Evolutionary conservation across 2,329 filamentous ascomycete genomes (phyloP).

Genomic region (Cercospora citrullina): DNA sequence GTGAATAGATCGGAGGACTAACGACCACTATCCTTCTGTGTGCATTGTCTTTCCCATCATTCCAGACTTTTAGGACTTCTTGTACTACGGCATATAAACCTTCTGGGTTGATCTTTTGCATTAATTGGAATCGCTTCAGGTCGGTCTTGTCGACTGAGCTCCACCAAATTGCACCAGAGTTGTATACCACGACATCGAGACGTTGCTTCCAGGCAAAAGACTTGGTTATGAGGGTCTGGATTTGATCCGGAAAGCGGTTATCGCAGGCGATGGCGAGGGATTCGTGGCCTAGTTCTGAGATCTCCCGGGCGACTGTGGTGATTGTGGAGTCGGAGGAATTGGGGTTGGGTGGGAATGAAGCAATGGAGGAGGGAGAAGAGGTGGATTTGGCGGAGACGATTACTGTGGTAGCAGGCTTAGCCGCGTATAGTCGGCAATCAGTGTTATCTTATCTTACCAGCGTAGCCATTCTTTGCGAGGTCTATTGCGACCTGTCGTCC

Average conservation of each 20-base stretch:
- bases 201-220: slow-evolving; percentile 59
- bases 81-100: slow-evolving; percentile 74
- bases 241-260: slow-evolving; percentile 62
- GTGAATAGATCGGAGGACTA: slow-evolving; percentile 78
- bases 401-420: slow-evolving; percentile 50
- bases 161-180: slow-evolving; percentile 77
- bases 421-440: background rate
- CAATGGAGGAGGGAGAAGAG: slow-evolving; percentile 52
- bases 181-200: slow-evolving; percentile 77
- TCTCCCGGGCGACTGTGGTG: slow-evolving; percentile 75
- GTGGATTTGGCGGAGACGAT: slow-evolving; percentile 75
- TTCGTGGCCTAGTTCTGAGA: slow-evolving; percentile 55
- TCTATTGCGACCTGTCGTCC: slow-evolving; percentile 78
- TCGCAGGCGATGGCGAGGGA: slow-evolving; percentile 70
- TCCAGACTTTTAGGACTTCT: slow-evolving; percentile 62
- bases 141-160: slow-evolving; percentile 69
- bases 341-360: slow-evolving; percentile 63
- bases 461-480: slow-evolving; percentile 68
- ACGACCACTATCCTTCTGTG: slow-evolving; percentile 71
- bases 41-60: slow-evolving; percentile 45
- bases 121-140: slow-evolving; percentile 56
- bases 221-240: slow-evolving; percentile 60
- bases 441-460: slow-evolving; percentile 52
- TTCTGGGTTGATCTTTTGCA: slow-evolving; percentile 73
- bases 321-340: slow-evolving; percentile 76